Base-by-base conservation (phyloP, 305 asterid species). In the Rubia peregrina region DNA sequence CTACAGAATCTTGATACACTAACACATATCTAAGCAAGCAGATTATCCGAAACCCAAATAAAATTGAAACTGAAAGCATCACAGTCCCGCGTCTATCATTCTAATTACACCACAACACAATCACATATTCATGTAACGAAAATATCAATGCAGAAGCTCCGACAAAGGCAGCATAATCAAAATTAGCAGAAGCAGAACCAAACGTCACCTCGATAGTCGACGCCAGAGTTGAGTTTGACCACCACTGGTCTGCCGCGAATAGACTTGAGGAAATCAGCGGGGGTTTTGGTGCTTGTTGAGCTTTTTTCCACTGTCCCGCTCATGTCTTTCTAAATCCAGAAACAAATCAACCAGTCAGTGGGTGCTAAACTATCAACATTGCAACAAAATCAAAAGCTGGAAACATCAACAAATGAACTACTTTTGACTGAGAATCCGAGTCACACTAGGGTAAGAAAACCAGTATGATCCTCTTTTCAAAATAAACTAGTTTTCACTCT, bases 231-330 rank as follows among this genome's bases (percentile, higher is more conserved):
- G 85, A 90, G 76, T 80, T 92, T 92, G 83, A 92, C 97, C 12
- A 92, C 98, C 73, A 92, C 96, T 40, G 98, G 98, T 60, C 98
- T 86, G 10, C 98, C 97, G 43, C 98, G 96, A 24, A 92, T 92
- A 17, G 98, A 92, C 80, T 92, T 92, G 65, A 92, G 92, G 81
- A 92, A 92, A 84, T 92, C 98, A 51, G 97, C 89, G 5, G 98
- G 97, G 48, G 96, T 92, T 80, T 92, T 92, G 9, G 96, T 75
- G 85, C 75, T 41, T 36, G 76, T 41, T 36, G 76, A 78, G 65
- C 71, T 70, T n/a, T 42, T 65, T n/a, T 65, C 69, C 36, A 65
- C 7, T 0, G 69, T 42, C 69, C 69, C 69, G 46, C 68, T 80
- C 48, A 64, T 59, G 41, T 10, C 71, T 70, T 62, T 17, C 57